Evolutionary conservation across 805 yeast genomes (phyloP).

Genomic region (Nakazawaea holstii): DNA sequence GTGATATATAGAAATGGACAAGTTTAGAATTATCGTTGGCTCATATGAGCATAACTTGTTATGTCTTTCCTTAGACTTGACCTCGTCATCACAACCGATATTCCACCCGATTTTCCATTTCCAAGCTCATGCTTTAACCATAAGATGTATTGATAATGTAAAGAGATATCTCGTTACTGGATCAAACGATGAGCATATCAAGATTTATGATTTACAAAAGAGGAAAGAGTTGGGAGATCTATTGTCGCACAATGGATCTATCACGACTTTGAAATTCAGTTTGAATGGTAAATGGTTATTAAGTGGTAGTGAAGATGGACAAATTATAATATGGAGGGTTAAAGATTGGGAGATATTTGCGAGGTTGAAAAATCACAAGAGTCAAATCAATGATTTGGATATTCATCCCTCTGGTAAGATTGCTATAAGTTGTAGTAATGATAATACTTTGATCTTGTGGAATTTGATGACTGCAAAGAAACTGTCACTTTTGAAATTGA

Average conservation of each 20-base stretch:
- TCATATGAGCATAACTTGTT: constrained; percentile 91
- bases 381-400: constrained; percentile 76
- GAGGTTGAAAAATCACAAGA: constrained; percentile 82
- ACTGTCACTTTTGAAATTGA: constrained; percentile 77
- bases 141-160: constrained; percentile 78
- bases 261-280: constrained; percentile 72
- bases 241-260: constrained; percentile 83
- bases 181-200: constrained; percentile 90
- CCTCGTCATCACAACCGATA: constrained; percentile 41
- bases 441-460: constrained; percentile 84
- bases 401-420: constrained; percentile 89
- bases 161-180: constrained; percentile 88
- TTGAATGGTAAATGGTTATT: constrained; percentile 83
- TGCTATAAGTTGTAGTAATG: constrained; percentile 85
- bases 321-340: constrained; percentile 86
- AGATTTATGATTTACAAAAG: constrained; percentile 89
- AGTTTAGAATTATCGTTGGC: constrained; percentile 84
- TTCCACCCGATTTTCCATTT: constrained; percentile 95
- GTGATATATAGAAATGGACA: constrained; percentile 16
- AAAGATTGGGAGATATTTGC: constrained; percentile 96
- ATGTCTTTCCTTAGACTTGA: constrained; percentile 72
- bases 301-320: constrained; percentile 89
- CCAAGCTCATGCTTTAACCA: constrained; percentile 88
- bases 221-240: constrained; percentile 91
- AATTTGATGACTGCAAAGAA: constrained; percentile 94